Conservation (phyloP, 148 eudicot genomes). For the Camellia lanceoleosa region DNA sequence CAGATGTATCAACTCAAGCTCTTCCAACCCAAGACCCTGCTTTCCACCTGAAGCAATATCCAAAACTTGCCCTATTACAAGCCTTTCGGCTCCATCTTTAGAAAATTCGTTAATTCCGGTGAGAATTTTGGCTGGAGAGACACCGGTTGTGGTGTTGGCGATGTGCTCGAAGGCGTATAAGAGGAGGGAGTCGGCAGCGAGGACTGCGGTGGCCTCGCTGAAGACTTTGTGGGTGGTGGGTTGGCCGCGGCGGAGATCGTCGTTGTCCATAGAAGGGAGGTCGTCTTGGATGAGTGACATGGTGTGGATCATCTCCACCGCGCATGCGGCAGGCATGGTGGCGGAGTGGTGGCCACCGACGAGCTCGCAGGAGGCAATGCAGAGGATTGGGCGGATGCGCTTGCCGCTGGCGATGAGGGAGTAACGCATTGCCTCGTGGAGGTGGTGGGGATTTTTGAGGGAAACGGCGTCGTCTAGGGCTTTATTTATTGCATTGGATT, state of each 20-base stretch:
- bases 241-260: slow-evolving; percentile 64
- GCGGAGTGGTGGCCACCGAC: slow-evolving; percentile 51
- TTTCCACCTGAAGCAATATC: slow-evolving; percentile 48
- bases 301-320: slow-evolving; percentile 76
- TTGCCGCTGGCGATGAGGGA: slow-evolving; percentile 74
- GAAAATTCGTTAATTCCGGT: slow-evolving; percentile 46
- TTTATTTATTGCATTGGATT: too few species aligned
- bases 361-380: slow-evolving; percentile 69
- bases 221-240: slow-evolving; percentile 64
- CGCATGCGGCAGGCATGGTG: slow-evolving; percentile 69
- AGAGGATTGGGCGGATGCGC: slow-evolving; percentile 63
- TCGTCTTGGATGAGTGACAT: slow-evolving; percentile 75
- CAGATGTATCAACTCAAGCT: slow-evolving; percentile 56
- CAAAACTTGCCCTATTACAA: slow-evolving; percentile 67
- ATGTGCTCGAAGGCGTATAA: slow-evolving; percentile 57
- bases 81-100: slow-evolving; percentile 48
- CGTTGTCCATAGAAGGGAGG: slow-evolving; percentile 77
- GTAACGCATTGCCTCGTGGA: slow-evolving; percentile 71
- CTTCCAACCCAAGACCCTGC: slow-evolving; percentile 37
- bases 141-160: slow-evolving; percentile 32
- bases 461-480: too few species aligned
- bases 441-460: too few species aligned
- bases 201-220: slow-evolving; percentile 60
- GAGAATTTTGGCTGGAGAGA: slow-evolving; percentile 21
- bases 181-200: slow-evolving; percentile 60